Evolutionary conservation across 352 stramenopile species (phyloP).

Genomic region (Globisporangium perplexum): DNA sequence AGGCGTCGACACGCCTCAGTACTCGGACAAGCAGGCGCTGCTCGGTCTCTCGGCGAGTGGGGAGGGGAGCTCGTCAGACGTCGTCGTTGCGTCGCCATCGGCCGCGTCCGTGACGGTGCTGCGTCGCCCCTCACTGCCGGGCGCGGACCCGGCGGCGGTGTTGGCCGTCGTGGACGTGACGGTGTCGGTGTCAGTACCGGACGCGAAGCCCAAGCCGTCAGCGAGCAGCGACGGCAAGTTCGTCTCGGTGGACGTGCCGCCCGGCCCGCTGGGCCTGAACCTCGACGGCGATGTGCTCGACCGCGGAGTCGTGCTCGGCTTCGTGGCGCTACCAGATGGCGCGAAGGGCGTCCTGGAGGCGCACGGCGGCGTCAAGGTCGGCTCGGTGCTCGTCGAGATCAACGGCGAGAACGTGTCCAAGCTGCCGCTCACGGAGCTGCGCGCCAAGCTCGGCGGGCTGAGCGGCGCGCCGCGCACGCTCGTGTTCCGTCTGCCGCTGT

Average conservation of each 20-base stretch:
- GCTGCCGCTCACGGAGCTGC: conserved; percentile 28
- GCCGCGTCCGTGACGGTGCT: not conserved
- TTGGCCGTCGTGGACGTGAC: conserved; percentile 12
- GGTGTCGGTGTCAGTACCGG: not conserved
- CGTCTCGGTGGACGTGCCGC: conserved; percentile 34
- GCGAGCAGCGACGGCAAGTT: conserved; percentile 5
- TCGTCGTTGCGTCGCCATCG: not conserved
- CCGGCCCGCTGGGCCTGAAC: conserved; percentile 62
- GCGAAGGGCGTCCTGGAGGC: conserved; percentile 43
- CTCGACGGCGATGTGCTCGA: conserved; percentile 44
- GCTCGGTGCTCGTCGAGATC: conserved; percentile 56
- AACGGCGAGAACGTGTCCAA: conserved; percentile 62
- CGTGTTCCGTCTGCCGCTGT: conserved; percentile 37
- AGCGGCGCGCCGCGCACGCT: conserved; percentile 30
- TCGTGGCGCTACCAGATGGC: conserved; percentile 50
- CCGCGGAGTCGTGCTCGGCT: conserved; percentile 57
- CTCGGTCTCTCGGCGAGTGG: not conserved
- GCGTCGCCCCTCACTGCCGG: conserved; percentile 5
- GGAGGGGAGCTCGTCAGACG: not conserved
- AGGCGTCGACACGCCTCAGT: not conserved
- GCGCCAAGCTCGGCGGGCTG: conserved; percentile 35
- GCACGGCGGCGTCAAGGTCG: conserved; percentile 42
- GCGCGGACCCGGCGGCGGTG: conserved; percentile 10
- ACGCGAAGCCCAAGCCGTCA: not conserved
- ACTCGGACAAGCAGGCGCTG: conserved; percentile 7